Conservation (phyloP, 2,329 filamentous ascomycete genomes). For the Colletotrichum cuscutae region DNA sequence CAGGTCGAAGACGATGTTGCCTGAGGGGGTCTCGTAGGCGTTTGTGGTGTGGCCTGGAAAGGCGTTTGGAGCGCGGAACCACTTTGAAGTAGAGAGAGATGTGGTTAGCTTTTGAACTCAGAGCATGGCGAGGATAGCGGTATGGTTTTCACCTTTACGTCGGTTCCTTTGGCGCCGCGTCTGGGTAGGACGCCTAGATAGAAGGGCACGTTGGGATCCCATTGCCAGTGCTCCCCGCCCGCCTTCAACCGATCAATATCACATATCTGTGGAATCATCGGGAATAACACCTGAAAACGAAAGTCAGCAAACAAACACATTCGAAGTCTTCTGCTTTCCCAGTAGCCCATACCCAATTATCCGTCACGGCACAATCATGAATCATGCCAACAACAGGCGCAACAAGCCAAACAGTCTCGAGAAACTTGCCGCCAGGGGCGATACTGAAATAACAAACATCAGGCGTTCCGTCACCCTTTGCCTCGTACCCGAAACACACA, state of each 20-base stretch:
- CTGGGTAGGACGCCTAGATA: constrained; percentile 25
- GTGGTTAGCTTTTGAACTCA: neutral
- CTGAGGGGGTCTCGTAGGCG: constrained; percentile 46
- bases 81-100: constrained; percentile 37
- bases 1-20: constrained; percentile 47
- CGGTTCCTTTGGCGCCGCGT: constrained; percentile 19
- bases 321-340: neutral
- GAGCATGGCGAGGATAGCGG: accelerated
- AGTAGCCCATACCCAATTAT: constrained; percentile 47
- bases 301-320: too few relatives aligned
- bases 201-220: constrained; percentile 38
- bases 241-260: constrained; percentile 41
- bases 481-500: constrained; percentile 54
- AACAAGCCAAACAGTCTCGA: constrained; percentile 46
- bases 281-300: constrained; percentile 14
- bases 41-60: constrained; percentile 51
- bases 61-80: constrained; percentile 48
- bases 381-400: constrained; percentile 50
- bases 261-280: constrained; percentile 18
- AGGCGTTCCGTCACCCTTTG: constrained; percentile 49
- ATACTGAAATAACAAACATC: constrained; percentile 50
- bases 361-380: constrained; percentile 53
- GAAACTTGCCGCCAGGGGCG: constrained; percentile 41
- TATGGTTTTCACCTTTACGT: constrained; percentile 3
- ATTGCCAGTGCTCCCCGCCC: constrained; percentile 53